Evolutionary conservation across 805 yeast species (phyloP).

Genomic region (Metschnikowia koreensis): DNA sequence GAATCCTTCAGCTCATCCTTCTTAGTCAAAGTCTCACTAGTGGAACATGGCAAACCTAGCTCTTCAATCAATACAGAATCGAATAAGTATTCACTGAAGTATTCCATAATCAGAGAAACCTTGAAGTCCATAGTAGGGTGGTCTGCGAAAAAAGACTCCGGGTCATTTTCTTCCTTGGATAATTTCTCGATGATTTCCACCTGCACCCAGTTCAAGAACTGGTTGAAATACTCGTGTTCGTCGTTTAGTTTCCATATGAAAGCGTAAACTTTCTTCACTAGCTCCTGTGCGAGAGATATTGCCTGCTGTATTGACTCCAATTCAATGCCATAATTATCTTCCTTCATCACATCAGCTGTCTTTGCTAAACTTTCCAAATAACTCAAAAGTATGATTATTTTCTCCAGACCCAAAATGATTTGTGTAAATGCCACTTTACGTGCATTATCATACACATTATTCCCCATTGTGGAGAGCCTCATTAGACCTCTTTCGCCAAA

Average conservation of each 20-base stretch:
- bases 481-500: conserved; percentile 66
- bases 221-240: conserved; percentile 46
- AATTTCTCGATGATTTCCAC: conserved; percentile 35
- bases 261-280: conserved; percentile 34
- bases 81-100: conserved; percentile 13
- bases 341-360: conserved; percentile 8
- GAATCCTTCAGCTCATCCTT: background rate
- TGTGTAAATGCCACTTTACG: conserved; percentile 48
- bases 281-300: conserved; percentile 17
- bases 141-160: conserved; percentile 13
- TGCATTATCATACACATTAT: conserved; percentile 48
- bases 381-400: conserved; percentile 47
- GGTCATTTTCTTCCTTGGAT: conserved; percentile 36
- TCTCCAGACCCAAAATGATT: conserved; percentile 55
- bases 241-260: conserved; percentile 44
- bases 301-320: conserved; percentile 6
- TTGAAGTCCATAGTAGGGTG: conserved; percentile 17
- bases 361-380: conserved; percentile 36
- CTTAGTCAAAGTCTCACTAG: conserved; percentile 9
- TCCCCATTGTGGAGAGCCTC: conserved; percentile 52
- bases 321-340: conserved; percentile 12
- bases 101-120: conserved; percentile 16
- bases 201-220: conserved; percentile 46
- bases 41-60: conserved; percentile 4
- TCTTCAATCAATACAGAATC: conserved; percentile 11